Base-by-base conservation (phyloP, 148 eudicot species). In the Gaultheria prostrata region DNA sequence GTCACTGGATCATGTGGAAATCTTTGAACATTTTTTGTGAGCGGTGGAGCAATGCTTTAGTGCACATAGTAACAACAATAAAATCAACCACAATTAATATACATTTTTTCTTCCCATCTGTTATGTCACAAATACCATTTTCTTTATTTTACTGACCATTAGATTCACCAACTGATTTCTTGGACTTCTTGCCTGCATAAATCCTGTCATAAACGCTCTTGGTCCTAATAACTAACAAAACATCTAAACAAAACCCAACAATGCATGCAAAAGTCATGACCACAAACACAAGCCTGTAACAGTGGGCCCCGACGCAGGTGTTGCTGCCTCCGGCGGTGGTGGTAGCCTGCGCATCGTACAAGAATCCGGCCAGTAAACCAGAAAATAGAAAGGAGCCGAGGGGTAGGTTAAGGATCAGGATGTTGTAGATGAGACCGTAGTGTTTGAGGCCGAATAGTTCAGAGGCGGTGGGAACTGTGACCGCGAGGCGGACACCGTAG, bases 351-450 rank as follows among this genome's bases (percentile, higher is more conserved):
- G 92, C 84, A 30, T 97, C 99, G 59, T 97, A 97, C 32, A 97
- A 76, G 82, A 88, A 84, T 13, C 95, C 98, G 1, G 98, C 99
- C 1, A 94, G 94, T 65, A 97, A 88, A 45, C 99, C 98, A 0
- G 99, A 97, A 90, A 97, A 97, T 24, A 97, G 94, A 89, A 94
- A 94, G 20, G 99, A 97, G 2, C 99, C 99, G 0, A 94, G 91
- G 9, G 99, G 98, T 26, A 97, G 93, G 83, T 91, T 94, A 76
- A 97, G 89, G 83, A 93, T 92, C 17, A 95, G 87, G 51, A 97
- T 87, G 82, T 97, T 97, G 89, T 94, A 95, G 56, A 94, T 87
- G 80, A 97, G 95, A 33, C 98, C 98, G 76, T 95, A 94, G 79
- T 94, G 91, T 85, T 90, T 97, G 84, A 97, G 98, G 12, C 99